These are phyloP conservation scores for Globisporangium spinosum DNA, from an alignment of 352 stramenopile genomes.

Conservation along the genomic window DNA sequence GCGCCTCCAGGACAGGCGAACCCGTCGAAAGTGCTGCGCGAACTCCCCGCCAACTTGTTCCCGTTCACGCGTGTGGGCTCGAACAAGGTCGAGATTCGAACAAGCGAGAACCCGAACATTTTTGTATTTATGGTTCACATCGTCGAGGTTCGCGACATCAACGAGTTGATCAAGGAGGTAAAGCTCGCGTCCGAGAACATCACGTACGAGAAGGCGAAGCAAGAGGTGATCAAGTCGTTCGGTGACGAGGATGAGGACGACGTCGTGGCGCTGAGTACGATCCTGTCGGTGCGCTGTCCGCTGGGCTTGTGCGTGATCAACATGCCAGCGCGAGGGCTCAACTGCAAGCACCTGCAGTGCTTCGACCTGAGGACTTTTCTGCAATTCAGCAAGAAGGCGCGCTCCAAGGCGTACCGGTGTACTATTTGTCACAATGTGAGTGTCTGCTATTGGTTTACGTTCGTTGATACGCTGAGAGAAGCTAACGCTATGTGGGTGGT, in stretches of 20 bases:
- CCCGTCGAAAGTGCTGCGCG: constrained; percentile 75
- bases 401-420: constrained; percentile 89
- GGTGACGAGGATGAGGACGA: constrained; percentile 77
- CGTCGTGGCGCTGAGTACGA: constrained; percentile 80
- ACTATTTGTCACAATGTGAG: constrained; percentile 87
- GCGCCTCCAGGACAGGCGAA: constrained; percentile 72
- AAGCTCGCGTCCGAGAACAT: constrained; percentile 53
- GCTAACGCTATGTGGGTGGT: constrained; percentile 2
- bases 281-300: constrained; percentile 88
- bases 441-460: neutral
- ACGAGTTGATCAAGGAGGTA: constrained; percentile 60
- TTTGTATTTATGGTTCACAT: constrained; percentile 77
- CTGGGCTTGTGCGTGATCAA: constrained; percentile 86
- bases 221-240: constrained; percentile 80
- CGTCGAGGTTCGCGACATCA: constrained; percentile 60
- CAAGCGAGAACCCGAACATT: constrained; percentile 50
- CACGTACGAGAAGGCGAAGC: constrained; percentile 68
- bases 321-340: constrained; percentile 80
- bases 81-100: constrained; percentile 74
- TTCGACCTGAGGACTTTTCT: constrained; percentile 94
- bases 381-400: constrained; percentile 85
- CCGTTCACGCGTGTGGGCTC: constrained; percentile 59
- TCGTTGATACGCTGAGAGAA: neutral
- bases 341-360: constrained; percentile 95
- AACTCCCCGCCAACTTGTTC: constrained; percentile 74